These are phyloP conservation scores for Aspergillus tubingensis DNA, from an alignment of 2,329 filamentous ascomycete species.

Conservation along the genomic window DNA sequence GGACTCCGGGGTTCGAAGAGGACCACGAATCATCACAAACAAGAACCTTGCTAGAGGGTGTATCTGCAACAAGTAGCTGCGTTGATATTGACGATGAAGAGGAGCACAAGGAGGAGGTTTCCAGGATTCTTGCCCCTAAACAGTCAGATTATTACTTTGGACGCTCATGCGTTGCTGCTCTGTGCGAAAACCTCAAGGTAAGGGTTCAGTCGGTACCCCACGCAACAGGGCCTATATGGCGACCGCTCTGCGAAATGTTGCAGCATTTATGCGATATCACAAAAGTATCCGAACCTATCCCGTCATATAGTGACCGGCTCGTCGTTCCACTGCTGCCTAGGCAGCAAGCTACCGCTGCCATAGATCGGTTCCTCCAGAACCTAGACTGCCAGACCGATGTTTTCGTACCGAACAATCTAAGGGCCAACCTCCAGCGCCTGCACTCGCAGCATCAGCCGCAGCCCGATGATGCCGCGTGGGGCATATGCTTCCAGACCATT, in stretches of 20 bases:
- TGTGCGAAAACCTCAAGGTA: not conserved
- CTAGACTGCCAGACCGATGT: conserved; percentile 7
- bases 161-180: not conserved
- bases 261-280: conserved; percentile 1
- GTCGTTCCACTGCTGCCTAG: conserved; percentile 7
- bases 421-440: conserved; percentile 1
- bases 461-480: conserved; percentile 6
- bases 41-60: not conserved
- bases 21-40: not conserved
- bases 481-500: conserved; percentile 10
- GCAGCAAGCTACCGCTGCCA: not conserved
- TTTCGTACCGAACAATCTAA: not conserved
- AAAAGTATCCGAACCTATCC: not conserved
- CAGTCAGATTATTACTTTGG: not conserved
- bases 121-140: not conserved
- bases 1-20: not conserved
- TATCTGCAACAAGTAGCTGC: not conserved
- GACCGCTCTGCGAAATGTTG: not conserved
- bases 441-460: conserved; percentile 1
- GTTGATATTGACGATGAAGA: not conserved
- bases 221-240: not conserved
- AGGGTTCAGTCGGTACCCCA: not conserved
- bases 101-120: not conserved
- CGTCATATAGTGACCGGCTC: conserved; percentile 1
- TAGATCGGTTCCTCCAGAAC: conserved; percentile 4